These are phyloP conservation scores for Kazachstania psychrophila DNA, from an alignment of 805 yeast species.

Conservation along the genomic window DNA sequence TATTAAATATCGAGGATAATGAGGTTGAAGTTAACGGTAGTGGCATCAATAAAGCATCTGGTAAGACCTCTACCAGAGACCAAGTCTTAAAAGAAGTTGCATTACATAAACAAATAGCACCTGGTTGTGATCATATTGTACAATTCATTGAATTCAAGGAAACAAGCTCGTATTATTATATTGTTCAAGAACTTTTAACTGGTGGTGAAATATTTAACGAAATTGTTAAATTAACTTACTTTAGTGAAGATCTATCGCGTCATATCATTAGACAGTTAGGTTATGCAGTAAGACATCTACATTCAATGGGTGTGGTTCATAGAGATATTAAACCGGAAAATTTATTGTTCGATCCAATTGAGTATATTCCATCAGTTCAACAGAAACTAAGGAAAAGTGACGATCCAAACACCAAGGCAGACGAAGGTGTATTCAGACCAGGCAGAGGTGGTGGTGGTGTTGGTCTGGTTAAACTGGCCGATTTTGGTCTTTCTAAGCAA, in stretches of 20 bases:
- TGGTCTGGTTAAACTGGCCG: conserved; percentile 85
- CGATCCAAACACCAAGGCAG: conserved; percentile 57
- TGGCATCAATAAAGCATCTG: conserved; percentile 6
- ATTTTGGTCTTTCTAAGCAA: conserved; percentile 89
- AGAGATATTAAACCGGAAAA: conserved; percentile 81
- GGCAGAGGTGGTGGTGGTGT: conserved; percentile 90
- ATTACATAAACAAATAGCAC: conserved; percentile 54
- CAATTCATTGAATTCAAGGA: conserved; percentile 58
- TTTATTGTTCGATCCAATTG: conserved; percentile 54
- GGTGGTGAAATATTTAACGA: conserved; percentile 74
- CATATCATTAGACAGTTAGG: conserved; percentile 59
- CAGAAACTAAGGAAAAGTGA: conserved; percentile 49
- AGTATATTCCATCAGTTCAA: conserved; percentile 34
- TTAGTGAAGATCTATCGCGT: conserved; percentile 54
- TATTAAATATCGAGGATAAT: conserved; percentile 26
- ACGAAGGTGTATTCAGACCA: conserved; percentile 77
- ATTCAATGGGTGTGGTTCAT: conserved; percentile 71
- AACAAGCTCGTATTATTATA: conserved; percentile 49
- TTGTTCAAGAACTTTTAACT: conserved; percentile 60
- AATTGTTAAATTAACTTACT: conserved; percentile 57
- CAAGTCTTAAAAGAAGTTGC: conserved; percentile 75
- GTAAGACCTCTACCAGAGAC: conserved; percentile 30
- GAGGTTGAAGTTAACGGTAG: conserved; percentile 4
- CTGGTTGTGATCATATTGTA: conserved; percentile 45
- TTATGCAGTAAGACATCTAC: conserved; percentile 57